Percentiles rank a stretch among this genome's conserved stretches.
Conservation (phyloP, 2,329 filamentous ascomycete species). For the Trichoderma gracile region DNA sequence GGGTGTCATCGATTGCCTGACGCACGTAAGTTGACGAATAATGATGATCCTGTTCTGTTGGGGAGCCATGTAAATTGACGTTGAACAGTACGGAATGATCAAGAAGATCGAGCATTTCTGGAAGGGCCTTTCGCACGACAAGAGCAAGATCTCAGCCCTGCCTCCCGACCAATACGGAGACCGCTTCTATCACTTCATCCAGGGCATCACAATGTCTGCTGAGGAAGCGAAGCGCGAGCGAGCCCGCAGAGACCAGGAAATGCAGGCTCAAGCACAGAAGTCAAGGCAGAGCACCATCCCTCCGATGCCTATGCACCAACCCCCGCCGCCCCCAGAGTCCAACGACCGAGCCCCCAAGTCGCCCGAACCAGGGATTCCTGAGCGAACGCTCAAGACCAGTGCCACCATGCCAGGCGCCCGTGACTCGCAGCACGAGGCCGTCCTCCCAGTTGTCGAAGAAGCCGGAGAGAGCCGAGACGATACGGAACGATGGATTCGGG, state of each 20-base stretch:
- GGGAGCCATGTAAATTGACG: constrained; percentile 29
- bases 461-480: constrained; percentile 70
- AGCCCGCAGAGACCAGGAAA: constrained; percentile 60
- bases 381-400: constrained; percentile 55
- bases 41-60: not conserved
- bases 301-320: constrained; percentile 49
- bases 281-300: constrained; percentile 46
- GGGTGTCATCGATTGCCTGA: constrained; percentile 96
- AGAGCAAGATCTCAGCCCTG: constrained; percentile 87
- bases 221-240: constrained; percentile 78
- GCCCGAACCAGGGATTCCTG: constrained; percentile 56
- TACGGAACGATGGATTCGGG: constrained; percentile 42
- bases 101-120: constrained; percentile 97
- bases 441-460: constrained; percentile 85
- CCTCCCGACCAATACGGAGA: constrained; percentile 90
- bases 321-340: constrained; percentile 45
- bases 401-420: constrained; percentile 45
- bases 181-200: constrained; percentile 90
- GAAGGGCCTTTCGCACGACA: constrained; percentile 85
- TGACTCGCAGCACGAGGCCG: constrained; percentile 58
- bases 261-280: constrained; percentile 42
- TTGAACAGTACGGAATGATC: constrained; percentile 78
- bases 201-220: constrained; percentile 82
- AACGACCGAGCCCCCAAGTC: constrained; percentile 46
- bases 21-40: constrained; percentile 68